Evolutionary conservation across 352 stramenopile species (phyloP).

Genomic region (Pythium rishiriense): DNA sequence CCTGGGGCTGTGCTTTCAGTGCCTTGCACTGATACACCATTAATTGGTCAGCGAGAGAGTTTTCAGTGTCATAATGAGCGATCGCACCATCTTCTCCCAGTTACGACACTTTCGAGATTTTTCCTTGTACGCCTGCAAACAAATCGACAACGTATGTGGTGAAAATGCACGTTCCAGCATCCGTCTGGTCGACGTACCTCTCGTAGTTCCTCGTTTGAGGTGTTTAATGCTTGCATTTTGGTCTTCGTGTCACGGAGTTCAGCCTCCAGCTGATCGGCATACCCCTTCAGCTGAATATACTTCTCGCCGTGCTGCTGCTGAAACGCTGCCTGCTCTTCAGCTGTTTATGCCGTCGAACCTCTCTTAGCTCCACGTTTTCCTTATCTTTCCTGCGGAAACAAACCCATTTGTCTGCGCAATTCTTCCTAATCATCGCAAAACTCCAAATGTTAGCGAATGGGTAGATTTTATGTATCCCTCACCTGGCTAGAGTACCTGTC

Average conservation of each 20-base stretch:
- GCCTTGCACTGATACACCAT: constrained; percentile 83
- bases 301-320: constrained; percentile 82
- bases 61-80: background rate
- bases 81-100: constrained; percentile 84
- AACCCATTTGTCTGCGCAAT: constrained; percentile 75
- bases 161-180: background rate
- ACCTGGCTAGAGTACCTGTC: too few species aligned
- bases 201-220: constrained; percentile 77
- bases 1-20: constrained; percentile 51
- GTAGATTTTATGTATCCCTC: too few species aligned
- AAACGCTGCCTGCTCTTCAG: constrained; percentile 79
- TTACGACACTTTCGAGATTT: constrained; percentile 85
- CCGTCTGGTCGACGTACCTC: constrained; percentile 53
- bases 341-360: constrained; percentile 25
- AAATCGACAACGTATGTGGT: background rate
- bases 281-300: constrained; percentile 87
- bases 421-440: constrained; percentile 44
- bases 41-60: background rate
- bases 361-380: background rate
- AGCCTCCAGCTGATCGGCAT: constrained; percentile 82
- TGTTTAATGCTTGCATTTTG: constrained; percentile 69
- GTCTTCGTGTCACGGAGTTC: constrained; percentile 80
- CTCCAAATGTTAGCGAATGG: too few species aligned
- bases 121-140: constrained; percentile 77
- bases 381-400: background rate